Evolutionary conservation across 495 filamentous ascomycete species (phyloP).

Genomic region (Xylaria curta): DNA sequence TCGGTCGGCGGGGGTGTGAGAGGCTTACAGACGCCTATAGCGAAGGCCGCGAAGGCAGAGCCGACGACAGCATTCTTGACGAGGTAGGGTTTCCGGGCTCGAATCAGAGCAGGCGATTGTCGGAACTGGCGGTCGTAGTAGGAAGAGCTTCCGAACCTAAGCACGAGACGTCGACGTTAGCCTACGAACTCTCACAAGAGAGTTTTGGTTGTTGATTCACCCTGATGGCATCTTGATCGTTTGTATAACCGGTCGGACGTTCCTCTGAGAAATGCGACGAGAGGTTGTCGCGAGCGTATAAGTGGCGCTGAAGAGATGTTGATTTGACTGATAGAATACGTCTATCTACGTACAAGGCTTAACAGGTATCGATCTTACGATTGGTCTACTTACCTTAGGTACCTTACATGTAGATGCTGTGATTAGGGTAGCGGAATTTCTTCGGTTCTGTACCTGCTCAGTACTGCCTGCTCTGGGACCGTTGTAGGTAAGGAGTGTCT

Average conservation of each 20-base stretch:
- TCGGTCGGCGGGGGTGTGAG: neutral
- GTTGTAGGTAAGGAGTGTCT: neutral
- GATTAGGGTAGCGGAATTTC: neutral
- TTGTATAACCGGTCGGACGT: constrained; percentile 27
- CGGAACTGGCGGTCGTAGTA: constrained; percentile 90
- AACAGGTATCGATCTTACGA: neutral
- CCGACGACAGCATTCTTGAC: constrained; percentile 86
- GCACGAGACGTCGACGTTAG: neutral
- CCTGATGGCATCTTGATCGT: constrained; percentile 37
- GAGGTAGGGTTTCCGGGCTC: constrained; percentile 89
- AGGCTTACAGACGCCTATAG: constrained; percentile 80
- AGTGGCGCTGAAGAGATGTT: neutral
- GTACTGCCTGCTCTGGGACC: neutral
- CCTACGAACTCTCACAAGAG: neutral
- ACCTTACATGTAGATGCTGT: neutral
- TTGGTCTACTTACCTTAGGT: neutral
- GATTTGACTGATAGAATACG: neutral
- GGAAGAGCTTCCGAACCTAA: constrained; percentile 55
- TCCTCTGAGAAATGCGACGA: constrained; percentile 24
- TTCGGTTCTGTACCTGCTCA: neutral
- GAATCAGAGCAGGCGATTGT: constrained; percentile 82
- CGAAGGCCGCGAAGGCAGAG: constrained; percentile 68
- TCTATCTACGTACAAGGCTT: neutral
- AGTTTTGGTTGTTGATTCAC: constrained; percentile 18
- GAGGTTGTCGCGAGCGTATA: neutral